These are phyloP conservation scores for Yamadazyma atmosphaerica DNA, from an alignment of 1,139 yeast genomes.

Conservation along the genomic window DNA sequence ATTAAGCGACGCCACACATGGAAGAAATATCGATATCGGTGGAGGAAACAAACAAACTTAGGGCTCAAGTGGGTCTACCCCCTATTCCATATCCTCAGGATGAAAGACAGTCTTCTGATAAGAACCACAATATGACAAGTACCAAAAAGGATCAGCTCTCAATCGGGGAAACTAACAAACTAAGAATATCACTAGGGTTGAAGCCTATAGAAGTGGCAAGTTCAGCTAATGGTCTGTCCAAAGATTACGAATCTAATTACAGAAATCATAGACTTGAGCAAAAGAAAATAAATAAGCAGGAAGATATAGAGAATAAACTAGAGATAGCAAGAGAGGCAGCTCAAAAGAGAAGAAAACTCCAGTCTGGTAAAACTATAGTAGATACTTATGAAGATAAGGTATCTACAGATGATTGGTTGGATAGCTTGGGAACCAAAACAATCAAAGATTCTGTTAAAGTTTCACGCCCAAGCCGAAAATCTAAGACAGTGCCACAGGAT, in stretches of 20 bases:
- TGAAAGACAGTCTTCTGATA: not conserved
- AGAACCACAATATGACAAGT: not conserved
- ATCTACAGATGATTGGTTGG: constrained; percentile 43
- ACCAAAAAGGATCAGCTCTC: constrained; percentile 27
- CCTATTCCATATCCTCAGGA: constrained; percentile 23
- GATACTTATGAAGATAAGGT: constrained; percentile 27
- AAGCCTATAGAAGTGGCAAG: constrained; percentile 35
- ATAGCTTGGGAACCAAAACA: constrained; percentile 17
- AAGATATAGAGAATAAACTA: constrained; percentile 15
- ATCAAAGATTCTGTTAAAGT: not conserved
- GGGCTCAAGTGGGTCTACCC: constrained; percentile 31
- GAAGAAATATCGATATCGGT: constrained; percentile 33
- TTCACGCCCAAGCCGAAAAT: too few relatives aligned
- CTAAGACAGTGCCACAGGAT: too few relatives aligned
- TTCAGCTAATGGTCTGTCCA: constrained; percentile 1
- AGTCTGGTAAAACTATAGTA: constrained; percentile 20
- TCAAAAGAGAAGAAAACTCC: constrained; percentile 18
- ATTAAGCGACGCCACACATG: constrained; percentile 6
- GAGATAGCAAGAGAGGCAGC: constrained; percentile 21
- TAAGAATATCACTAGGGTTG: constrained; percentile 50
- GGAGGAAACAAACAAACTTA: constrained; percentile 40
- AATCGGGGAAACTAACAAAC: constrained; percentile 53
- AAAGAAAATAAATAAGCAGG: constrained; percentile 11
- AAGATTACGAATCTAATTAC: constrained; percentile 15
- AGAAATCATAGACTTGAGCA: constrained; percentile 15